Percentiles rank a stretch among this genome's conserved stretches.
These are phyloP conservation scores for Cutaneotrichosporon cyanovorans DNA, from an alignment of 1,284 basidiomycete species.

Conservation along the genomic window DNA sequence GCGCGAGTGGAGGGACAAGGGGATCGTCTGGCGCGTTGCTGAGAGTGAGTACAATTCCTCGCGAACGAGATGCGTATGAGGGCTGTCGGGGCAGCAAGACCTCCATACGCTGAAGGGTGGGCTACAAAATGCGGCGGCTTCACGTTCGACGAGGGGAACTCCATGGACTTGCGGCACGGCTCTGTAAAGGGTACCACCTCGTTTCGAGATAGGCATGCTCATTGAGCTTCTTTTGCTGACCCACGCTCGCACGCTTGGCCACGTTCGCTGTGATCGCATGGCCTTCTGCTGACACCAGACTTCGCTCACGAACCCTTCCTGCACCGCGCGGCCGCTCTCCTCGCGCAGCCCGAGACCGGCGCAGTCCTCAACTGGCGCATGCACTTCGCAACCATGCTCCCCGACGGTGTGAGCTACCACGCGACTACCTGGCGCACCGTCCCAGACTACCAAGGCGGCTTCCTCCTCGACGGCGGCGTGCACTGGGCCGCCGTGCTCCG, in stretches of 20 bases:
- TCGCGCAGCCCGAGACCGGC: constrained; percentile 55
- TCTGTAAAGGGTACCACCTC: too few species aligned
- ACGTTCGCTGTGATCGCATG: too few species aligned
- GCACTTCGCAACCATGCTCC: constrained; percentile 54
- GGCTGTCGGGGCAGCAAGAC: too few species aligned
- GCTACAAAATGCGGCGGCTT: too few species aligned
- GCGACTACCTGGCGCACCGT: constrained; percentile 72
- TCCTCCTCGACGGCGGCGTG: constrained; percentile 46
- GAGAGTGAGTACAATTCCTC: constrained; percentile 61
- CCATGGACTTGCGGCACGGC: too few species aligned
- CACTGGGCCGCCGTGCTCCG: constrained; percentile 38
- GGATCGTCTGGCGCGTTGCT: constrained; percentile 73
- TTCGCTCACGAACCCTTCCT: constrained; percentile 62
- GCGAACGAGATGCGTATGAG: too few species aligned
- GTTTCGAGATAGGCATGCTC: too few species aligned
- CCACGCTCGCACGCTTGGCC: neutral
- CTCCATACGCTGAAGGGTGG: too few species aligned
- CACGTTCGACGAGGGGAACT: too few species aligned
- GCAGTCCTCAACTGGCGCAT: constrained; percentile 42
- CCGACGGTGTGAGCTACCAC: constrained; percentile 62
- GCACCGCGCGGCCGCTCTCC: constrained; percentile 52
- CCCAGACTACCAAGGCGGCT: constrained; percentile 70
- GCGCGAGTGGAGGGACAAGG: constrained; percentile 56
- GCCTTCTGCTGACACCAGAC: constrained; percentile 45
- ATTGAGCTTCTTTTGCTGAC: neutral